phyloP scores from a whole-genome alignment of 2,329 filamentous ascomycete species.

The Neofusicoccum umdonicola region DNA sequence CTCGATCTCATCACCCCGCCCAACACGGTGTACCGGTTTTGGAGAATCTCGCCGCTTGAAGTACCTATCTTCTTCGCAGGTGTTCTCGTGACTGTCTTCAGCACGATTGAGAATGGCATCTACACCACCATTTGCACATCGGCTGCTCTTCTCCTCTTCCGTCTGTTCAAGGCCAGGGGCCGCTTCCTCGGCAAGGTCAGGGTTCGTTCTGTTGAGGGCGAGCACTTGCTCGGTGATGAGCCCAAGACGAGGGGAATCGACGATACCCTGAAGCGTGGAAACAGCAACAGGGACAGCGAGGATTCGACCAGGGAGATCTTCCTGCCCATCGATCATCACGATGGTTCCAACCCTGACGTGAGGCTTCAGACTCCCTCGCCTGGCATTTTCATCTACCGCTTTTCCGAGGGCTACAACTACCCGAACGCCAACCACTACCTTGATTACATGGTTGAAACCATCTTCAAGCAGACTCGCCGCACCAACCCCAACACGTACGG shows the following conservation, averaged over 20 bases:
- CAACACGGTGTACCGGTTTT: slow-evolving; percentile 91
- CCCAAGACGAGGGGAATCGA: slow-evolving; percentile 41
- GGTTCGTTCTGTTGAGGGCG: slow-evolving; percentile 79
- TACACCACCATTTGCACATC: slow-evolving; percentile 82
- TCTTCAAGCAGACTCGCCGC: slow-evolving; percentile 65
- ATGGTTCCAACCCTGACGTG: slow-evolving; percentile 85
- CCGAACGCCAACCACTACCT: slow-evolving; percentile 89
- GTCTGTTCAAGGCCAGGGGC: slow-evolving; percentile 77
- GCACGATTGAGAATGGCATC: slow-evolving; percentile 85
- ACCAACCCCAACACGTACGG: slow-evolving; percentile 67
- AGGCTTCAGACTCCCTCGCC: slow-evolving; percentile 80
- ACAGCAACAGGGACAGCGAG: slow-evolving; percentile 35
- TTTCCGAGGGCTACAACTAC: slow-evolving; percentile 94
- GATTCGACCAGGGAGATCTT: slow-evolving; percentile 72
- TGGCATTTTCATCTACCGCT: slow-evolving; percentile 93
- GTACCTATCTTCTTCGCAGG: slow-evolving; percentile 91
- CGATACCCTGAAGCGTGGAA: slow-evolving; percentile 21
- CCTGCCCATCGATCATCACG: slow-evolving; percentile 79
- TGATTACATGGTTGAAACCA: slow-evolving; percentile 57
- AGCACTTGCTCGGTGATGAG: slow-evolving; percentile 68
- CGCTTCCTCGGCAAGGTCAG: slow-evolving; percentile 80
- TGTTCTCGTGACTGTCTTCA: slow-evolving; percentile 85
- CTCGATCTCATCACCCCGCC: slow-evolving; percentile 88
- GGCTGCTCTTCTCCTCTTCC: slow-evolving; percentile 74
- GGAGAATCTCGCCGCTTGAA: slow-evolving; percentile 87